Evolutionary conservation across 139 green algal genomes (phyloP), one percentile per base, ranked within the genome.

Genomic region (Picochlorum sp.): DNA sequence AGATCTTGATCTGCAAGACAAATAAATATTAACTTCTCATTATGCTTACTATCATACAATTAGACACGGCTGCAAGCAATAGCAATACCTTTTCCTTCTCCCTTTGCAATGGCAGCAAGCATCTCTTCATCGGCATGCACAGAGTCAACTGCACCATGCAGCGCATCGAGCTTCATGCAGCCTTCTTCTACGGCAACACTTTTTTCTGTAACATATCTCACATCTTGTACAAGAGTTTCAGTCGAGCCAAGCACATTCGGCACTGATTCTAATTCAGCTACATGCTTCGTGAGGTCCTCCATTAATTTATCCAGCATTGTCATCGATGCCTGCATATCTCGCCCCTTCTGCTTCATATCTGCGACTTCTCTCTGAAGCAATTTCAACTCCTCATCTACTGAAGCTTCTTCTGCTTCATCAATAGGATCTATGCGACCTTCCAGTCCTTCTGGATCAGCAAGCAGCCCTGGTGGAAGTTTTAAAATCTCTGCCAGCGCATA

Each of bases 181-280:
- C 44, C 50, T 5, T 18, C 32, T 45, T 68, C 33, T 14, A 73
- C 33, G 5, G 29, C 57, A 28, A 32, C 25, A 2, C 52, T 70
- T 16, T 28, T 54, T 16, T 50, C 57, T 5, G 41, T 70, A 14
- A 80, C 55, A 26, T 45, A 64, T 7, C 29, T n/a, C 7, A 57
- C 67, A 36, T 78, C 73, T 22, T 75, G 64, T 13, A 40, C 55
- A 47, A 79, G 8, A 30, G 72, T 75, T 47, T 75, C 64, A 54
- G 73, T 80, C 33, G 45, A 49, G 13, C 31, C 55, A 24, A 55
- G 28, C 12, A 70, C 49, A 14, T 55, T 63, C 16, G 57, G 47
- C 36, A 70, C 35, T 41, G 36, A 31, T 13, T 26, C 22, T 16
- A 55, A 33, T 55, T 68, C 57, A 40, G 59, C 26, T 12, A 60